These are phyloP conservation scores for Zasmidium citrigriseum DNA, from an alignment of 2,329 filamentous ascomycete species.

Conservation along the genomic window DNA sequence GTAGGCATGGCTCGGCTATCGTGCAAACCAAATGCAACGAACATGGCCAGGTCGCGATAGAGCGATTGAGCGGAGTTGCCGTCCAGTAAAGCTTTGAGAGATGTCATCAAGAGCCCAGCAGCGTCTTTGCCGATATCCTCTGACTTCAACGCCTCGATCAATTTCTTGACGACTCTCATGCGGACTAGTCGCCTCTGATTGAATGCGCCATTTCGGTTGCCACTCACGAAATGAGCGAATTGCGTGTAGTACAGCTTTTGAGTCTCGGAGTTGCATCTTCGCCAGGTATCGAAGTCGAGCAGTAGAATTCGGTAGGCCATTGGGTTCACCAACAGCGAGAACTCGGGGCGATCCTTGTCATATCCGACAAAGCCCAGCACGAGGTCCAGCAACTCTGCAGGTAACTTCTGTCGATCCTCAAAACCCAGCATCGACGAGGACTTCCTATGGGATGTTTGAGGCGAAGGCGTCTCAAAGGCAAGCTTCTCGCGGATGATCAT, in stretches of 20 bases:
- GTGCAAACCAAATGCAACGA: slow-evolving; percentile 90
- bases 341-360: slow-evolving; percentile 72
- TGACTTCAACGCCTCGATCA: slow-evolving; percentile 86
- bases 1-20: slow-evolving; percentile 48
- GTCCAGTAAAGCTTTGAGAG: slow-evolving; percentile 77
- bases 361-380: slow-evolving; percentile 89
- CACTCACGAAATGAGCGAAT: slow-evolving; percentile 83
- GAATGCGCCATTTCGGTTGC: slow-evolving; percentile 89
- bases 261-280: slow-evolving; percentile 71
- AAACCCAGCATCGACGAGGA: slow-evolving; percentile 23
- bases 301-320: slow-evolving; percentile 89
- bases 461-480: slow-evolving; percentile 46
- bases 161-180: slow-evolving; percentile 89
- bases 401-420: slow-evolving; percentile 54
- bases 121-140: slow-evolving; percentile 74
- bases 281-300: slow-evolving; percentile 92
- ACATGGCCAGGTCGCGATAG: slow-evolving; percentile 82
- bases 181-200: slow-evolving; percentile 82
- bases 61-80: slow-evolving; percentile 82
- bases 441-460: slow-evolving; percentile 26
- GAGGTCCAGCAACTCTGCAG: slow-evolving; percentile 67
- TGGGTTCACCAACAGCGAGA: slow-evolving; percentile 94
- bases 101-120: slow-evolving; percentile 72
- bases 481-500: slow-evolving; percentile 83
- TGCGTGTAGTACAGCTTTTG: slow-evolving; percentile 92